Evolutionary conservation across 1,284 basidiomycete species (phyloP).

Genomic region (Ceratobasidium sp.): DNA sequence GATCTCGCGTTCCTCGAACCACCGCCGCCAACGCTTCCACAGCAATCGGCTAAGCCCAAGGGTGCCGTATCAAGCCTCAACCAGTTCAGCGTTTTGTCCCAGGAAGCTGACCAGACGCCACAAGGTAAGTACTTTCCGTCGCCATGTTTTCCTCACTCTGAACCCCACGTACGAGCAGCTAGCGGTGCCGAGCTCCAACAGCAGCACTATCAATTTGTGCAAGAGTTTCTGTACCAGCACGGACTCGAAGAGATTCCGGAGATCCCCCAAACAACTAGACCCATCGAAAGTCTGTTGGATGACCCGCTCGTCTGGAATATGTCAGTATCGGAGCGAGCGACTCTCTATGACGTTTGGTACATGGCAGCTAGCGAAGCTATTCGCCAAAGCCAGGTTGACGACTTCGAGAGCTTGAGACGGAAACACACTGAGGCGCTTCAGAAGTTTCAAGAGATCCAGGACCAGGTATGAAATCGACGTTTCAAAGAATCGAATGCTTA

Average conservation of each 20-base stretch:
- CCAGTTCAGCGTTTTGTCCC: not conserved
- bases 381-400: conserved; percentile 58
- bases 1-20: conserved; percentile 39
- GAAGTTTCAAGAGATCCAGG: conserved; percentile 57
- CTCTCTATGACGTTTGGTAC: conserved; percentile 43
- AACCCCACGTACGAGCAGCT: not conserved
- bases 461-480: conserved; percentile 54
- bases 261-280: conserved; percentile 26
- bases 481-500: not conserved
- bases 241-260: not conserved
- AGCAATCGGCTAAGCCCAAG: not conserved
- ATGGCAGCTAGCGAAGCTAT: conserved; percentile 42
- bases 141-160: not conserved
- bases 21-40: not conserved
- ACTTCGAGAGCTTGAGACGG: conserved; percentile 57
- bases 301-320: conserved; percentile 46
- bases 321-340: conserved; percentile 40
- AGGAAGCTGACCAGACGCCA: not conserved
- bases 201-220: conserved; percentile 16
- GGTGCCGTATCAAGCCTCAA: not conserved
- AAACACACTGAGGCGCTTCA: conserved; percentile 53
- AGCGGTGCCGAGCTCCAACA: not conserved
- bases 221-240: not conserved
- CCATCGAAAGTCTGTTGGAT: conserved; percentile 21
- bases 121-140: not conserved